A percentile compares a stretch with the other conserved stretches of the same genome.
Evolutionary conservation across 2,329 filamentous ascomycete genomes (phyloP).

Genomic region (Neonectria hederae): DNA sequence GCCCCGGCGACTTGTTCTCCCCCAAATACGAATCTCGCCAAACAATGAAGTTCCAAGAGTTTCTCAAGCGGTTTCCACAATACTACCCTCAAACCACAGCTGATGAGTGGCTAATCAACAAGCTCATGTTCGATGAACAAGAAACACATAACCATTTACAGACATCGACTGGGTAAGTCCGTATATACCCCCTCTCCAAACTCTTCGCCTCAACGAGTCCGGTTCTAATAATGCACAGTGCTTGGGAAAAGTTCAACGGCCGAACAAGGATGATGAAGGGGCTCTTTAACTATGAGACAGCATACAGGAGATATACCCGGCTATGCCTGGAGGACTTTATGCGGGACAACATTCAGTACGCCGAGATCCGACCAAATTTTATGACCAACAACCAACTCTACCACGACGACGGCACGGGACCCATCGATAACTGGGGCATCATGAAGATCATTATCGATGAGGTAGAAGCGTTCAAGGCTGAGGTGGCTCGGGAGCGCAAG

Average conservation of each 20-base stretch:
- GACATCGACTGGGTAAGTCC: constrained; percentile 62
- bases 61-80: constrained; percentile 49
- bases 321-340: constrained; percentile 69
- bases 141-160: constrained; percentile 65
- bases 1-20: constrained; percentile 59
- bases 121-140: constrained; percentile 69
- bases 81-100: constrained; percentile 41
- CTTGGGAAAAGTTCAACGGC: constrained; percentile 72
- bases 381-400: constrained; percentile 71
- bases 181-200: neutral
- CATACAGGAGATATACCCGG: constrained; percentile 69
- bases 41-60: constrained; percentile 56
- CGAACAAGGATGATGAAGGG: constrained; percentile 79
- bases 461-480: constrained; percentile 57
- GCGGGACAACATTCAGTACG: constrained; percentile 73
- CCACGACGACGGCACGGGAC: constrained; percentile 61
- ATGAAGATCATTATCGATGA: constrained; percentile 68
- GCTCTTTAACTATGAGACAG: constrained; percentile 72
- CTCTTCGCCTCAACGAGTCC: neutral
- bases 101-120: constrained; percentile 66
- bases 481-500: constrained; percentile 40
- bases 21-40: constrained; percentile 55
- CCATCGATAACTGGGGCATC: constrained; percentile 66
- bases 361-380: constrained; percentile 76
- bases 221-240: constrained; percentile 47